Evolutionary conservation across 352 stramenopile species (phyloP).

Genomic region (Phytopythium litorale): DNA sequence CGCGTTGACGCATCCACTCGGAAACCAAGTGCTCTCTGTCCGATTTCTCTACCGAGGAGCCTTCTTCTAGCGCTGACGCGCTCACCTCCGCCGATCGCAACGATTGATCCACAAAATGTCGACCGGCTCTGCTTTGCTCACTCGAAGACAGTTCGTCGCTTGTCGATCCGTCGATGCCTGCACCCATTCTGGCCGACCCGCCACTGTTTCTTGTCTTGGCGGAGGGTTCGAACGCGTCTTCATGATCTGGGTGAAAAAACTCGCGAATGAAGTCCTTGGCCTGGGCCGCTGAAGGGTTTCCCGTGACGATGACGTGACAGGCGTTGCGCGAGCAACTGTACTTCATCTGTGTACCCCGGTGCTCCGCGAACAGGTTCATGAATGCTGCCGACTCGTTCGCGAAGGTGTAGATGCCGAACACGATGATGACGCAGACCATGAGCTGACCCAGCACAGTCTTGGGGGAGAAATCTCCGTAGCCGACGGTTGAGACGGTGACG

Average conservation of each 20-base stretch:
- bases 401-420: conserved; percentile 87
- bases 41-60: conserved; percentile 6
- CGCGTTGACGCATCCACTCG: conserved; percentile 48
- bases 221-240: conserved; percentile 29
- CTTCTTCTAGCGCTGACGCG: conserved; percentile 23
- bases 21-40: conserved; percentile 19
- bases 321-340: conserved; percentile 71
- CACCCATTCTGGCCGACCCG: neutral
- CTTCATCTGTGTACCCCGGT: conserved; percentile 42
- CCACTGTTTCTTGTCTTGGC: neutral
- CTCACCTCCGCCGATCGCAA: neutral
- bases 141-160: conserved; percentile 5
- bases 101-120: neutral
- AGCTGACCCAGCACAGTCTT: conserved; percentile 79
- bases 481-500: conserved; percentile 84
- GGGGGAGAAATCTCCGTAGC: conserved; percentile 83
- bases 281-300: conserved; percentile 72
- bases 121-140: neutral
- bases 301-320: conserved; percentile 81
- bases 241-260: conserved; percentile 86
- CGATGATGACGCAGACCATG: conserved; percentile 79
- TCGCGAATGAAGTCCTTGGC: conserved; percentile 87
- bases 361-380: conserved; percentile 71
- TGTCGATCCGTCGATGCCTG: neutral
- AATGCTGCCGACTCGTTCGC: conserved; percentile 79